phyloP scores from a whole-genome alignment of 768 basidiomycete species.

The Tylopilus felleus region DNA sequence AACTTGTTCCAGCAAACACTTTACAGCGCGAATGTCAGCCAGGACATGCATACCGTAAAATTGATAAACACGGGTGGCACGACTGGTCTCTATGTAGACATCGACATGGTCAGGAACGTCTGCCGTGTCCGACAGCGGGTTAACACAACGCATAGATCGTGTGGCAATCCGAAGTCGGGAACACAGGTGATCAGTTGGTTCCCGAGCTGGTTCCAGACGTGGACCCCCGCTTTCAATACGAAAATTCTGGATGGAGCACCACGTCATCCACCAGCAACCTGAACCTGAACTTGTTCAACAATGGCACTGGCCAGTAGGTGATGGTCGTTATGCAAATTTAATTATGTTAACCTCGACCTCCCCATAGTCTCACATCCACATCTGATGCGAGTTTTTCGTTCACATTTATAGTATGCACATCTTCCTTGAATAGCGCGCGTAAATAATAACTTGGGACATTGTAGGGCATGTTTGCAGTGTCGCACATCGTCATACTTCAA shows the following conservation, averaged over 20 bases:
- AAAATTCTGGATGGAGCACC: constrained; percentile 34
- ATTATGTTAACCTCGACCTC: background rate
- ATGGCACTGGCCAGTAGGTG: constrained; percentile 41
- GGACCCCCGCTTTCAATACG: constrained; percentile 39
- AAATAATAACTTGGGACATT: constrained; percentile 8
- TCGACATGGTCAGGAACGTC: constrained; percentile 39
- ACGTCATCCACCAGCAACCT: constrained; percentile 29
- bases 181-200: constrained; percentile 10
- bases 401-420: constrained; percentile 37
- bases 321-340: background rate
- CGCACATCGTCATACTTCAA: background rate
- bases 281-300: constrained; percentile 38
- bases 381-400: constrained; percentile 33
- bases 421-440: background rate
- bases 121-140: background rate
- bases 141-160: constrained; percentile 16
- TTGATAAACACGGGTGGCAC: constrained; percentile 27
- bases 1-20: constrained; percentile 39
- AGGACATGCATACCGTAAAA: constrained; percentile 37
- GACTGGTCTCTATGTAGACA: constrained; percentile 38
- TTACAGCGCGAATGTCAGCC: constrained; percentile 33
- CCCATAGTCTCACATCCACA: constrained; percentile 33
- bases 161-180: constrained; percentile 29
- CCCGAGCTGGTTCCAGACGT: constrained; percentile 31
- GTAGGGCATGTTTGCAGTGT: constrained; percentile 20